Evolutionary conservation across 148 eudicot genomes (phyloP), one percentile per base, ranked within the genome.

Genomic region (Gaultheria prostrata): DNA sequence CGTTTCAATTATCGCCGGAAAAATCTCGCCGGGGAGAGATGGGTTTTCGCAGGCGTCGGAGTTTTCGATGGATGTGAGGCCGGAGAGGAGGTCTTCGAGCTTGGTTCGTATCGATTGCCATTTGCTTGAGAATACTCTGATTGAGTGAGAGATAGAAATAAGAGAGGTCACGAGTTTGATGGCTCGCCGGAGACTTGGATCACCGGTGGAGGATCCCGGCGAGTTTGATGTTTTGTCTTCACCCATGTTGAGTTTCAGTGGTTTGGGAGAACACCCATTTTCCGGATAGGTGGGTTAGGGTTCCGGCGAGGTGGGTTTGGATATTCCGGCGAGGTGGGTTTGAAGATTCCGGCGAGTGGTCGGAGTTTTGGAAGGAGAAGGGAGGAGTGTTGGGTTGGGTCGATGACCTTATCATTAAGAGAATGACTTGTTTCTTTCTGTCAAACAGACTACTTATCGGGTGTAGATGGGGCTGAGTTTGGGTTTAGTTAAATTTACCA

Each of bases 71-170:
- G 93, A 85, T 21, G 82, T 61, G 45, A 97, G 85, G 56, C 87
- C 88, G 13, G 94, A 82, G 79, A 86, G 89, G 12, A 97, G 89
- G 84, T 92, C 97, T 4, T 92, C 89, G n/a, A 97, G 91, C 85
- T 89, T 91, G 69, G 35, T 48, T 0, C 99, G 85, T 33, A 97
- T 92, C 48, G 88, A 46, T 24, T 89, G 89, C 99, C 99, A 97
- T 82, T 91, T 97, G 0, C 75, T 83, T 1, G 94, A 3, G 83
- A 97, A 97, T 26, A 88, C 92, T 56, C 87, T 88, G 83, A 93
- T 91, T 2, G 94, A 87, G 82, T 89, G 89, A 1, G 99, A 89
- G 4, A 90, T 81, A 8, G 89, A 83, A 24, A 91, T 87, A 6
- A 93, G 80, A 0, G 94, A 86, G 0, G 90, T 83, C 4, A 89